Conservation (phyloP, 2,329 filamentous ascomycete genomes). For the Didymella lethalis region DNA sequence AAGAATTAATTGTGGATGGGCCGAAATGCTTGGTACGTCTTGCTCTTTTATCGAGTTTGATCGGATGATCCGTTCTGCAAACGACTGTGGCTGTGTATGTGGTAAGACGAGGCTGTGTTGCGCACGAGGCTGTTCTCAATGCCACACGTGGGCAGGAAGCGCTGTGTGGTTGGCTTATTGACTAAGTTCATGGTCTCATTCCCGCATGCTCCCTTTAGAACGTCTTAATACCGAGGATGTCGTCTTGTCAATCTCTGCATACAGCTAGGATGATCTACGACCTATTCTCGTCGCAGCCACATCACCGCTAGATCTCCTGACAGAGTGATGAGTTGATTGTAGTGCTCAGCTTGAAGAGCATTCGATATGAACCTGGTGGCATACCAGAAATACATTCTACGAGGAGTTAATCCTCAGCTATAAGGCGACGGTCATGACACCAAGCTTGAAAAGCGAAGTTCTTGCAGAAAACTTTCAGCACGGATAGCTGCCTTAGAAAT, state of each 20-base stretch:
- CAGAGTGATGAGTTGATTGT: background rate
- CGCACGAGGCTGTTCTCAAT: background rate
- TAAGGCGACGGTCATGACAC: background rate
- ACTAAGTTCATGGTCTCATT: background rate
- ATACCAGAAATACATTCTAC: background rate
- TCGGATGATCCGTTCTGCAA: background rate
- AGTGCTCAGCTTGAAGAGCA: background rate
- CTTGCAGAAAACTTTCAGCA: background rate
- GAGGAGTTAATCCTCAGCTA: background rate
- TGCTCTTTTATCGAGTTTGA: background rate
- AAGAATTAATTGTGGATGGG: background rate
- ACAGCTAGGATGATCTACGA: background rate
- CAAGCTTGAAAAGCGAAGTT: background rate
- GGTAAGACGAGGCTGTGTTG: background rate
- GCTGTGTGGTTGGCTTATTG: background rate
- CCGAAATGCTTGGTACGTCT: slow-evolving; percentile 2
- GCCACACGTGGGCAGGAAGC: background rate
- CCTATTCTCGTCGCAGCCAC: background rate
- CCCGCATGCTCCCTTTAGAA: background rate
- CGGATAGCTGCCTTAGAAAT: background rate
- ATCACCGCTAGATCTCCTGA: background rate
- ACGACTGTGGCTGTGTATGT: background rate
- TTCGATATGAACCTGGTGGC: background rate
- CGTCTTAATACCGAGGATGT: background rate
- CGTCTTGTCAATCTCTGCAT: background rate